Evolutionary conservation across 2,329 filamentous ascomycete genomes (phyloP).

Genomic region (Bertia moriformis): DNA sequence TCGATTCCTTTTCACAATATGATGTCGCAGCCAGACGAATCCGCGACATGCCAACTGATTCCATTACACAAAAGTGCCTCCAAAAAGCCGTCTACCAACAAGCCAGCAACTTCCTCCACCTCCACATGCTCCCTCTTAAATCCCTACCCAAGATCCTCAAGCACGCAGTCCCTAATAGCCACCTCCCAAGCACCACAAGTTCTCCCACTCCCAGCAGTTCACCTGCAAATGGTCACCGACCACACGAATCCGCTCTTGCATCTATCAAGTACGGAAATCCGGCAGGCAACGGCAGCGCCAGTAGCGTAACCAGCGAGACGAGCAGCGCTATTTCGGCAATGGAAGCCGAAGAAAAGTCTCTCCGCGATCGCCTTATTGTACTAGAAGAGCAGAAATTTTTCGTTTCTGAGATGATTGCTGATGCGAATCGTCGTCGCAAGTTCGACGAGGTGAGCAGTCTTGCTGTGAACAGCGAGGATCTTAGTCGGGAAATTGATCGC

Average conservation of each 20-base stretch:
- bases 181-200: slow-evolving; percentile 25
- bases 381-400: slow-evolving; percentile 63
- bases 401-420: slow-evolving; percentile 55
- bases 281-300: slow-evolving; percentile 17
- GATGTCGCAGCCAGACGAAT: slow-evolving; percentile 55
- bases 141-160: slow-evolving; percentile 42
- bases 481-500: slow-evolving; percentile 50
- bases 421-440: slow-evolving; percentile 50
- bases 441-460: slow-evolving; percentile 57
- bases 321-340: slow-evolving; percentile 45
- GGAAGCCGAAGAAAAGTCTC: slow-evolving; percentile 55
- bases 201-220: slow-evolving; percentile 3
- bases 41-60: slow-evolving; percentile 50
- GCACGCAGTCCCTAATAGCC: slow-evolving; percentile 38
- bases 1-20: slow-evolving; percentile 60
- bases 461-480: slow-evolving; percentile 47
- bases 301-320: slow-evolving; percentile 29
- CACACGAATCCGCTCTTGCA: slow-evolving; percentile 26
- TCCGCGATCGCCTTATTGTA: slow-evolving; percentile 52
- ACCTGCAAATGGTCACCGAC: slow-evolving; percentile 5
- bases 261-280: slow-evolving; percentile 42
- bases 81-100: slow-evolving; percentile 58
- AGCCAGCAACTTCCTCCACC: slow-evolving; percentile 53
- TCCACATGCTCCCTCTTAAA: slow-evolving; percentile 63
- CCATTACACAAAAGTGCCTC: slow-evolving; percentile 44